Percentiles rank a stretch among this genome's conserved stretches.
Conservation (phyloP, 169 alveolate genomes). For the Babesia divergens region DNA sequence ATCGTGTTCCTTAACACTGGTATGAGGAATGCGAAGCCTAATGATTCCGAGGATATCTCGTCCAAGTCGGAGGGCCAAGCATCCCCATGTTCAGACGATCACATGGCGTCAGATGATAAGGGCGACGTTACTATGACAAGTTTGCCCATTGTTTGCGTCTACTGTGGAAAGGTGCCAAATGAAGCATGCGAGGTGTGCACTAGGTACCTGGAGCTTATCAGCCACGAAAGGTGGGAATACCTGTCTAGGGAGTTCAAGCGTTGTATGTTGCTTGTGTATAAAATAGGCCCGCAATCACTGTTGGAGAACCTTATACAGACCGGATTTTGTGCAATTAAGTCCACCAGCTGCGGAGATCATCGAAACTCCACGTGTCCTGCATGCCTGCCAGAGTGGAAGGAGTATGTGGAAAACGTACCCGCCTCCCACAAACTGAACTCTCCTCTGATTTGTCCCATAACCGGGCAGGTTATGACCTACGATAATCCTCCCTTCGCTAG, state of each 20-base stretch:
- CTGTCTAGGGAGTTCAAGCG: conserved; percentile 28
- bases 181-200: conserved; percentile 6
- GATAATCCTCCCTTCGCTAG: conserved; percentile 83
- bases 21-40: too few relatives aligned
- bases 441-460: conserved; percentile 78
- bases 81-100: too few relatives aligned
- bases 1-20: conserved; percentile 30
- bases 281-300: conserved; percentile 50
- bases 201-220: conserved; percentile 13
- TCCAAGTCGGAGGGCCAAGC: too few relatives aligned
- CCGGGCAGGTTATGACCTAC: conserved; percentile 81
- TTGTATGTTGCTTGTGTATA: conserved; percentile 14
- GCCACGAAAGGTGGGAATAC: conserved; percentile 44
- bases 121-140: too few relatives aligned
- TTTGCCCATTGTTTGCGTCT: background rate
- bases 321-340: conserved; percentile 77
- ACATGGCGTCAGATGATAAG: too few relatives aligned
- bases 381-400: conserved; percentile 76
- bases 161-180: background rate
- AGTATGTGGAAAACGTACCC: conserved; percentile 73
- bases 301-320: conserved; percentile 72
- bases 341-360: conserved; percentile 71
- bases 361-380: conserved; percentile 79
- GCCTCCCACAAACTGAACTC: conserved; percentile 76
- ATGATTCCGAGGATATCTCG: too few relatives aligned